Evolutionary conservation across 148 eudicot species (phyloP), one percentile per base, ranked within the genome.

Genomic region (Camellia sinensis): DNA sequence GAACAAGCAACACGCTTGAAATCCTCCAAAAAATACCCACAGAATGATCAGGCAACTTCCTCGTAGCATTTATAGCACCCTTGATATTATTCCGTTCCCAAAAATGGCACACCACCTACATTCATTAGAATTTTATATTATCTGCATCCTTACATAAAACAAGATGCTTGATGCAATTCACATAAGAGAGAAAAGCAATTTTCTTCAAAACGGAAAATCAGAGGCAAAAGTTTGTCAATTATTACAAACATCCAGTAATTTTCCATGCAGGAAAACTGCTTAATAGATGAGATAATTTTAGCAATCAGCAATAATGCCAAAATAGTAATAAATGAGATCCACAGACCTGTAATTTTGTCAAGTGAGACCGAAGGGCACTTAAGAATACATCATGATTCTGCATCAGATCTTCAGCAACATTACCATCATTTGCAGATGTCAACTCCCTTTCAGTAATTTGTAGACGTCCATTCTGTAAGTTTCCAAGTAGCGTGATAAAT

Each of bases 61-160:
- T 90, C 85, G 89, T 81, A 8, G 91, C 88, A 79, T 84, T 88
- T 74, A 94, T 82, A 41, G 97, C 94, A 69, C 98, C 98, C 83
- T 85, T 92, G 43, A 91, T 71, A 83, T 97, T 98, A 83, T 87
- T 92, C 59, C 89, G 88, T 76, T 91, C 94, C 97, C 94, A 97
- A 80, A 92, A 92, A 75, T 87, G 93, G 57, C 96, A 85, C 46
- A 92, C 84, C 83, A 97, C 91, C 99, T 97, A 92, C 80, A 80
- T 78, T 73, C 43, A 37, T 21, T 18, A 50, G 3, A 40, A 43
- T 29, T 61, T 66, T n/a, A n/a, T n/a, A n/a, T n/a, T n/a, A n/a
- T n/a, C 11, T 5, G 45, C 21, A 69, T 3, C 54, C 17, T 62
- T 17, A 70, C 67, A 6, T 14, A 18, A 76, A 69, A 83, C 53